Conservation (phyloP, 139 green algal genomes). For the Eudorina sp. region DNA sequence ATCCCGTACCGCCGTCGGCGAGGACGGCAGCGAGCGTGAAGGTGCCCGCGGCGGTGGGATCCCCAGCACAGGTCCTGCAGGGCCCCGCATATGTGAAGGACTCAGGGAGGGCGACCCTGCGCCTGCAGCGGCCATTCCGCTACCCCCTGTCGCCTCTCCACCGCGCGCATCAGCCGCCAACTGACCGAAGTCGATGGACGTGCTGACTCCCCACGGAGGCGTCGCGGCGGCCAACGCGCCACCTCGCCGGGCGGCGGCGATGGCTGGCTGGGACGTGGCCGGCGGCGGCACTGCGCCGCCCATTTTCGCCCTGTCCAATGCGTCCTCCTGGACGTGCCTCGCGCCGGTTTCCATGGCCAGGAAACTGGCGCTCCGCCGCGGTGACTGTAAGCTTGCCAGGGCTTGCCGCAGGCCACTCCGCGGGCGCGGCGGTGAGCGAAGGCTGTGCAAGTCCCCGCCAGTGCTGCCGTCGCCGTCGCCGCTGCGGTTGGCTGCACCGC, state of each 20-base stretch:
- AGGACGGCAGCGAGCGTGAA: conserved; percentile 3
- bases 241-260: not conserved
- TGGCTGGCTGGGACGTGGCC: not conserved
- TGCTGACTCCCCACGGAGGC: not conserved
- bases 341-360: conserved; percentile 4
- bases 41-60: not conserved
- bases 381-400: not conserved
- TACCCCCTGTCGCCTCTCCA: not conserved
- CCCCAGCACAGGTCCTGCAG: not conserved
- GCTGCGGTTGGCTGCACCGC: not conserved
- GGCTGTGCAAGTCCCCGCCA: no score
- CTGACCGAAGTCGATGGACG: conserved; percentile 18
- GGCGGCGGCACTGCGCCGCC: not conserved
- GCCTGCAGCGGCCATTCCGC: no score
- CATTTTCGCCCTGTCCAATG: not conserved
- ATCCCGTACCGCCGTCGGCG: not conserved
- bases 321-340: conserved; percentile 9
- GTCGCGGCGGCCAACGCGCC: not conserved
- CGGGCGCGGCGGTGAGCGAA: not conserved
- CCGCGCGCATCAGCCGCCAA: not conserved
- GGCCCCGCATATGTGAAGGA: not conserved
- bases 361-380: not conserved
- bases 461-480: not conserved
- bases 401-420: conserved; percentile 27
- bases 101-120: no score